Evolutionary conservation across 176 grass and related monocot species (phyloP).

Genomic region (Carex cristatella): DNA sequence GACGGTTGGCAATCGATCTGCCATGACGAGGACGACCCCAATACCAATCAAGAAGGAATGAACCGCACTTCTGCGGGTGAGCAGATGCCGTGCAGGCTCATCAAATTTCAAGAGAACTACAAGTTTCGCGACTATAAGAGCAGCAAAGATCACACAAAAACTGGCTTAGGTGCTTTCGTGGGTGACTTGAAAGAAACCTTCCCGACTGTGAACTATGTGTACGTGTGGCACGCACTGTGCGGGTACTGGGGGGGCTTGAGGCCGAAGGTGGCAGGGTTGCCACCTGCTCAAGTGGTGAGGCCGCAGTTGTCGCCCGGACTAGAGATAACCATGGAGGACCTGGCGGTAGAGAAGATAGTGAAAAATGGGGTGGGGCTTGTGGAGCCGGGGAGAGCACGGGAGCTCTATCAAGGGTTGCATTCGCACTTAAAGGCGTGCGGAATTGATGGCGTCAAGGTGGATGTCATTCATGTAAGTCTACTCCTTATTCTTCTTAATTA

Average conservation of each 20-base stretch:
- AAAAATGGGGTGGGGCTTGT: conserved; percentile 72
- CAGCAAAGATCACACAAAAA: neutral
- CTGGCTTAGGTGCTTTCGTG: conserved; percentile 65
- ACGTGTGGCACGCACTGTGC: conserved; percentile 96
- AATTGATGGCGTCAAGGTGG: conserved; percentile 93
- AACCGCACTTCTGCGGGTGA: conserved; percentile 74
- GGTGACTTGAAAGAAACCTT: conserved; percentile 65
- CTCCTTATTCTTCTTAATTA: neutral
- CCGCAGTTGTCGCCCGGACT: conserved; percentile 58
- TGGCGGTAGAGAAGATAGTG: conserved; percentile 84
- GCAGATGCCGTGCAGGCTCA: conserved; percentile 93
- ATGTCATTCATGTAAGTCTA: conserved; percentile 87
- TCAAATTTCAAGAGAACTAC: conserved; percentile 87
- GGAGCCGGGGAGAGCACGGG: conserved; percentile 32
- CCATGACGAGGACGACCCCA: conserved; percentile 62
- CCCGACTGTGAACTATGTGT: conserved; percentile 69
- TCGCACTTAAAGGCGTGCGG: conserved; percentile 57
- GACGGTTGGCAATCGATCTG: conserved; percentile 97
- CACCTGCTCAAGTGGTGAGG: conserved; percentile 36
- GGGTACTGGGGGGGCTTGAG: conserved; percentile 88
- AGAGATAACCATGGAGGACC: conserved; percentile 77
- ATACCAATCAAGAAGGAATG: conserved; percentile 47
- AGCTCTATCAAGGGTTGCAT: conserved; percentile 73
- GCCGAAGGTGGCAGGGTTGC: conserved; percentile 36
- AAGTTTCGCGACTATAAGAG: conserved; percentile 72